phyloP scores from a whole-genome alignment of 2,329 filamentous ascomycete genomes.

The Microthyrium microscopicum region DNA sequence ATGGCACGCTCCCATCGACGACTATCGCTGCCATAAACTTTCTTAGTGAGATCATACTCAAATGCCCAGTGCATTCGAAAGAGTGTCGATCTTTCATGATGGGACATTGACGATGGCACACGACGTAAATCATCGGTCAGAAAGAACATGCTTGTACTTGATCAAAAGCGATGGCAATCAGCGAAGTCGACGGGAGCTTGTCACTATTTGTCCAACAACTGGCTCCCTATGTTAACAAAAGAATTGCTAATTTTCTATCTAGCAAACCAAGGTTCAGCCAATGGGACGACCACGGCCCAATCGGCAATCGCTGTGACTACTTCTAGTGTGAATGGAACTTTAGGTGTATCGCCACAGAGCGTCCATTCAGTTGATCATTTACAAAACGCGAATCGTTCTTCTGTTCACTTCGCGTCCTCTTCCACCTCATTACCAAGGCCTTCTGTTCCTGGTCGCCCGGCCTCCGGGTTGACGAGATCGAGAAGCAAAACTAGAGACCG shows the following conservation, averaged over 20 bases:
- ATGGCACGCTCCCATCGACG: too few relatives aligned
- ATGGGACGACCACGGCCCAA: slow-evolving; percentile 25
- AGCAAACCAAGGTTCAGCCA: slow-evolving; percentile 7
- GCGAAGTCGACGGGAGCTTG: too few relatives aligned
- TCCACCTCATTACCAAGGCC: slow-evolving; percentile 3
- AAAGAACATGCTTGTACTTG: too few relatives aligned
- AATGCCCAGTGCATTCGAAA: too few relatives aligned
- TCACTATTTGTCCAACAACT: too few relatives aligned
- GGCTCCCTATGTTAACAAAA: too few relatives aligned
- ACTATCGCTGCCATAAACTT: too few relatives aligned
- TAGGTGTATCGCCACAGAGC: slow-evolving; percentile 20
- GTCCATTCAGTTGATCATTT: not conserved
- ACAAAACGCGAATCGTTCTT: not conserved
- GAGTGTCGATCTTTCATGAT: too few relatives aligned
- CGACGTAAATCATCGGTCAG: too few relatives aligned
- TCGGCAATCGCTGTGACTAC: slow-evolving; percentile 28
- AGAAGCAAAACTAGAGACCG: slow-evolving; percentile 23
- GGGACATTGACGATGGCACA: too few relatives aligned
- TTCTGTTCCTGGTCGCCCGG: not conserved
- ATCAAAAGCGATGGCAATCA: too few relatives aligned
- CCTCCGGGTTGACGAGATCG: slow-evolving; percentile 14
- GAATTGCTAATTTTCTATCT: slow-evolving; percentile 6
- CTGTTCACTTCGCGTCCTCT: slow-evolving; percentile 2
- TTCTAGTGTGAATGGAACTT: slow-evolving; percentile 22
- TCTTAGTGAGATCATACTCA: too few relatives aligned